Conservation (phyloP, 345 rosid genomes). For the Carallia brachiata region DNA sequence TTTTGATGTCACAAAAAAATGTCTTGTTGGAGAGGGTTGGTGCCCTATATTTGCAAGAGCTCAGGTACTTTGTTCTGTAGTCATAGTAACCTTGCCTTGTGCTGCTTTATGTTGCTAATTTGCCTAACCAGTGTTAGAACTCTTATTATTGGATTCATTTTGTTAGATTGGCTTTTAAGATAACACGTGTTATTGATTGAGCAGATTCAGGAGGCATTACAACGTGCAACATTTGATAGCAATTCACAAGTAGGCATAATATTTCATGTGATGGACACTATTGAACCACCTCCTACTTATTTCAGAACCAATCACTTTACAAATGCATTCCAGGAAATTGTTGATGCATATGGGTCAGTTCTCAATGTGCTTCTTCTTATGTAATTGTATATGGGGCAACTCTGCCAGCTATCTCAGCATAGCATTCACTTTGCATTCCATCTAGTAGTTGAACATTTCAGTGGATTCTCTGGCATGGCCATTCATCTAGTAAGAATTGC, state of each 20-base stretch:
- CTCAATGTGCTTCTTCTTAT: background rate
- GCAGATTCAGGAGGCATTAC: constrained; percentile 92
- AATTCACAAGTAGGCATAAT: constrained; percentile 90
- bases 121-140: constrained; percentile 1
- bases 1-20: constrained; percentile 95
- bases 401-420: too few species aligned
- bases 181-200: constrained; percentile 13
- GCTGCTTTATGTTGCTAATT: constrained; percentile 6
- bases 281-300: constrained; percentile 91
- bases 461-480: background rate
- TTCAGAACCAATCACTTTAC: constrained; percentile 85
- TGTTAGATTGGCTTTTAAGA: constrained; percentile 14
- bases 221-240: constrained; percentile 91
- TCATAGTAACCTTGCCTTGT: constrained; percentile 6
- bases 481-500: constrained; percentile 17
- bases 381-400: too few species aligned
- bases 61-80: constrained; percentile 45
- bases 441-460: constrained; percentile 1
- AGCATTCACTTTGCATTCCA: background rate
- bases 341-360: constrained; percentile 97
- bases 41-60: constrained; percentile 89
- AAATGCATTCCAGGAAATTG: constrained; percentile 92
- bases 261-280: constrained; percentile 85
- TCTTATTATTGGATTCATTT: constrained; percentile 10
- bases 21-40: constrained; percentile 99